phyloP scores from a whole-genome alignment of 805 yeast species.

The Saccharomycopsis fermentans region DNA sequence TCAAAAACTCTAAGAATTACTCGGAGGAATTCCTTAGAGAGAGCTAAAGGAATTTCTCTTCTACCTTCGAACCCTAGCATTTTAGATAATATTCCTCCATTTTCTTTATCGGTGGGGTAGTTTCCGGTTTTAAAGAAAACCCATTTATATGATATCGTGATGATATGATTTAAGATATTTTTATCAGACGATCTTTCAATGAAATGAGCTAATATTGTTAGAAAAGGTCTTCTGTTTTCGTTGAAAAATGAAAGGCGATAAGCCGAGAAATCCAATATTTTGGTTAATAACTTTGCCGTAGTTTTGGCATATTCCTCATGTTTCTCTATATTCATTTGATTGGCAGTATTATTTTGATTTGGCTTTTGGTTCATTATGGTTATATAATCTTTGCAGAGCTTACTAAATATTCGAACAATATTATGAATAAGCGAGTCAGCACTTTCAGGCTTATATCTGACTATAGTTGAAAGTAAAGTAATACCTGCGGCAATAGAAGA shows the following conservation, averaged over 20 bases:
- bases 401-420: slow-evolving; percentile 80
- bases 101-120: slow-evolving; percentile 92
- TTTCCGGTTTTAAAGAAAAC: slow-evolving; percentile 73
- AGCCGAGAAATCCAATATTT: slow-evolving; percentile 66
- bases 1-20: slow-evolving; percentile 83
- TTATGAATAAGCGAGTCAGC: slow-evolving; percentile 67
- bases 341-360: slow-evolving; percentile 29
- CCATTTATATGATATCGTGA: slow-evolving; percentile 78
- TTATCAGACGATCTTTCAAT: slow-evolving; percentile 82
- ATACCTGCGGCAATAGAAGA: slow-evolving; percentile 80
- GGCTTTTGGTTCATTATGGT: slow-evolving; percentile 47
- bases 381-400: slow-evolving; percentile 79
- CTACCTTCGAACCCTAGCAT: slow-evolving; percentile 89
- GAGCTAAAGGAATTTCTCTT: slow-evolving; percentile 59
- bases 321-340: slow-evolving; percentile 29
- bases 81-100: slow-evolving; percentile 85
- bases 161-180: slow-evolving; percentile 60
- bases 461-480: slow-evolving; percentile 71
- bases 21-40: slow-evolving; percentile 70
- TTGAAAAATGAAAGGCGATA: slow-evolving; percentile 79
- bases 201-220: slow-evolving; percentile 77
- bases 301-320: slow-evolving; percentile 67
- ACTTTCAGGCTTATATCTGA: slow-evolving; percentile 60
- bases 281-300: slow-evolving; percentile 67
- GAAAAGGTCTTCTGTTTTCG: slow-evolving; percentile 83